phyloP scores from a whole-genome alignment of 345 rosid genomes.

The Odontarrhena argentea region DNA sequence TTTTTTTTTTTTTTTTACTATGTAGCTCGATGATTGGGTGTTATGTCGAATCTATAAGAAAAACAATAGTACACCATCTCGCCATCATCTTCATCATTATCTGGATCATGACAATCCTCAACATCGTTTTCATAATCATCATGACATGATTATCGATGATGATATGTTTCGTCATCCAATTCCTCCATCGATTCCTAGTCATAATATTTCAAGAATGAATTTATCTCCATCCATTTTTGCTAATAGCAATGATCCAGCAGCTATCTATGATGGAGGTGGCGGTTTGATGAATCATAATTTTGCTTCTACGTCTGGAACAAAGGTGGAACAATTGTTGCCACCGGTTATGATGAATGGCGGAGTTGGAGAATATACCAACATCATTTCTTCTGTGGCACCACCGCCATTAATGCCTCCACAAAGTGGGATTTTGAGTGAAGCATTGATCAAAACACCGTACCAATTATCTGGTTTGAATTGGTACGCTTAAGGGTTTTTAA shows the following conservation, averaged over 20 bases:
- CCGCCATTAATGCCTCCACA: constrained; percentile 34
- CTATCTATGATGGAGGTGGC: constrained; percentile 38
- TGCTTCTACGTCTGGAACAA: constrained; percentile 45
- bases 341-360: constrained; percentile 44
- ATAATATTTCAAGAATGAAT: constrained; percentile 14
- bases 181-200: constrained; percentile 45
- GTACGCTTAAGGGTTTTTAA: constrained; percentile 47
- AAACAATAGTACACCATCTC: constrained; percentile 48
- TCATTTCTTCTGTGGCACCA: constrained; percentile 20
- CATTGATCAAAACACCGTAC: constrained; percentile 51
- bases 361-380: constrained; percentile 31
- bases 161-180: constrained; percentile 50
- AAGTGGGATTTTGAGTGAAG: constrained; percentile 57
- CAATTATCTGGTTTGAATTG: constrained; percentile 76
- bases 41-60: constrained; percentile 92
- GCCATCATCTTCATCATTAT: constrained; percentile 49
- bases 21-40: constrained; percentile 97
- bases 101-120: constrained; percentile 64
- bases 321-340: constrained; percentile 36
- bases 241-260: constrained; percentile 29
- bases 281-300: constrained; percentile 33
- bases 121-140: constrained; percentile 4
- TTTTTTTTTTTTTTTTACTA: neutral
- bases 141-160: constrained; percentile 29
- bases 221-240: constrained; percentile 20